Percentiles rank a stretch among this genome's conserved stretches.
Evolutionary conservation across 2,329 filamentous ascomycete species (phyloP).

Genomic region (Mycogone perniciosa): DNA sequence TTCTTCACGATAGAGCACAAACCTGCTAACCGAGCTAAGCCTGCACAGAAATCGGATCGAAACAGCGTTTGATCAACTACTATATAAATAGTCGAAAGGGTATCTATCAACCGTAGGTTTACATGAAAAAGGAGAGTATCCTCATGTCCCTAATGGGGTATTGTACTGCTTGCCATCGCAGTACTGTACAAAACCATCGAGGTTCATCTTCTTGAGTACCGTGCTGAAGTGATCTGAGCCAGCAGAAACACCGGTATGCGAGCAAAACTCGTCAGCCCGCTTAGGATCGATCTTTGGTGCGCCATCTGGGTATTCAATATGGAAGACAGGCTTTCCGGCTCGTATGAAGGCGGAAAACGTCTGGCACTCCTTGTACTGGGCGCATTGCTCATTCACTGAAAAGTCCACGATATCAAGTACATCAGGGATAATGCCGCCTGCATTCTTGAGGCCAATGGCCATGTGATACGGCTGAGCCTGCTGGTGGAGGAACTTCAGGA

Average conservation of each 20-base stretch:
- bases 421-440: slow-evolving; percentile 48
- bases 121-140: not conserved
- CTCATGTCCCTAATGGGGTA: slow-evolving; percentile 13
- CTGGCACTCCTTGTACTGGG: slow-evolving; percentile 52
- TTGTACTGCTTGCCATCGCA: slow-evolving; percentile 36
- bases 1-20: no score
- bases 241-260: slow-evolving; percentile 27
- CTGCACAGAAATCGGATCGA: no score
- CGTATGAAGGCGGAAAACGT: slow-evolving; percentile 52
- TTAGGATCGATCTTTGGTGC: slow-evolving; percentile 31
- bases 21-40: no score
- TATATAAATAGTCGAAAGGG: not conserved
- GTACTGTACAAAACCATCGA: slow-evolving; percentile 57
- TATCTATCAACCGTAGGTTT: not conserved
- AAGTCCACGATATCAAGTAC: slow-evolving; percentile 51
- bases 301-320: slow-evolving; percentile 62
- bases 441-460: slow-evolving; percentile 64
- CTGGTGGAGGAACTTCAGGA: slow-evolving; percentile 52
- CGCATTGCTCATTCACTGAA: slow-evolving; percentile 65
- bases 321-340: slow-evolving; percentile 61
- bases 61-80: no score
- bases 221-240: slow-evolving; percentile 52
- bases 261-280: slow-evolving; percentile 38
- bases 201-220: slow-evolving; percentile 57
- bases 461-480: slow-evolving; percentile 49